phyloP scores from a whole-genome alignment of 441 rosid genomes.

The Erodium trifolium region DNA sequence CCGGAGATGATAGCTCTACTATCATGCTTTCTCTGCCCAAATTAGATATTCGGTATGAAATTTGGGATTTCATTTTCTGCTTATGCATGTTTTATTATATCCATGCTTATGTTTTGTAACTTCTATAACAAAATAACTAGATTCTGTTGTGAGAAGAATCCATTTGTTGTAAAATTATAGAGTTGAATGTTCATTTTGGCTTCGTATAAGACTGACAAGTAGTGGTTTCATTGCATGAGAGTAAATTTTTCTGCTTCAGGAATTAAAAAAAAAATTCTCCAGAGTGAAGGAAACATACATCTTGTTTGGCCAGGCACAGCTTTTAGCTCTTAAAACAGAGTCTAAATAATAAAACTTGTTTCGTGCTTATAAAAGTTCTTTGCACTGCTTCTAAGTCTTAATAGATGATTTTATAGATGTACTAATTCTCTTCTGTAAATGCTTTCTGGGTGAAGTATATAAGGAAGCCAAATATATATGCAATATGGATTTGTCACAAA shows the following conservation, averaged over 20 bases:
- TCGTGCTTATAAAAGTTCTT: background rate
- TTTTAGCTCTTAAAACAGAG: background rate
- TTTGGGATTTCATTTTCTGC: constrained; percentile 5
- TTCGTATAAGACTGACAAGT: background rate
- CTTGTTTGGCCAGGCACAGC: background rate
- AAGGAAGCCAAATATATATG: background rate
- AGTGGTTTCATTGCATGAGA: background rate
- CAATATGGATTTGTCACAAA: constrained; percentile 4
- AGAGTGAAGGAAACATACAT: background rate
- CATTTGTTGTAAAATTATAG: background rate
- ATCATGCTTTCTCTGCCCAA: constrained; percentile 40
- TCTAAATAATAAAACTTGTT: background rate
- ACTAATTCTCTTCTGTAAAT: background rate
- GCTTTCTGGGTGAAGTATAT: background rate
- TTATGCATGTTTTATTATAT: constrained; percentile 6
- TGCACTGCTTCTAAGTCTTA: constrained; percentile 5
- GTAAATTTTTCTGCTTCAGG: background rate
- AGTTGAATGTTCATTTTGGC: constrained; percentile 7
- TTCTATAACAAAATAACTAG: background rate
- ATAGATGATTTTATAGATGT: background rate
- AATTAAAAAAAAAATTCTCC: background rate
- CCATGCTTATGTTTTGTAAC: constrained; percentile 1
- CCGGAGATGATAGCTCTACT: constrained; percentile 50
- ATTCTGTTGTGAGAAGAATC: constrained; percentile 6
- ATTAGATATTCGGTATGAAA: constrained; percentile 46